Conservation (phyloP, 2,329 filamentous ascomycete species). For the Sarocladium brachiariae region DNA sequence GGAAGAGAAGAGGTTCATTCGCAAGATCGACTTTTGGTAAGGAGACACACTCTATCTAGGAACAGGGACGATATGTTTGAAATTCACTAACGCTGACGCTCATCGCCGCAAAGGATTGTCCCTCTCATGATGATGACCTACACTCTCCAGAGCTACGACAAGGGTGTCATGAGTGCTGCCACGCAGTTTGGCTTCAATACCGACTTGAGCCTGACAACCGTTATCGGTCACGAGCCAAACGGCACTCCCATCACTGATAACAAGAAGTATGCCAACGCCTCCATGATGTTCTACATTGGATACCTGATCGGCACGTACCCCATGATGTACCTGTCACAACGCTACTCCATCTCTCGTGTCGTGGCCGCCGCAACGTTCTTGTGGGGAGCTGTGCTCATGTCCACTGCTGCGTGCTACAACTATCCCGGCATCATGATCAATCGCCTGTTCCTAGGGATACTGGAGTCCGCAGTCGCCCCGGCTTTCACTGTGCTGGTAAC, state of each 20-base stretch:
- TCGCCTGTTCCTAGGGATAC: conserved; percentile 44
- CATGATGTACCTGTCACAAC: conserved; percentile 23
- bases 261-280: conserved; percentile 11
- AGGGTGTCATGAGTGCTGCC: conserved; percentile 11
- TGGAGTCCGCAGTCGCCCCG: conserved; percentile 49
- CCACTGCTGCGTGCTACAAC: conserved; percentile 29
- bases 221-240: conserved; percentile 11
- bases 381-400: conserved; percentile 30
- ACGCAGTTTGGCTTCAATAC: conserved; percentile 10
- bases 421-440: conserved; percentile 28
- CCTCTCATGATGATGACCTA: conserved; percentile 13
- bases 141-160: conserved; percentile 13
- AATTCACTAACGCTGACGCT: too few relatives aligned
- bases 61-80: too few relatives aligned
- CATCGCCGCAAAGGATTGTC: conserved; percentile 3
- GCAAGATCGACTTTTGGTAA: too few relatives aligned
- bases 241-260: conserved; percentile 10
- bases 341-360: conserved; percentile 22
- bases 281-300: conserved; percentile 41
- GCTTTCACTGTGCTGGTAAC: conserved; percentile 9
- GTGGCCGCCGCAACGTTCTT: conserved; percentile 16
- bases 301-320: conserved; percentile 32
- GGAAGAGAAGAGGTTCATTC: too few relatives aligned
- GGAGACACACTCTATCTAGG: too few relatives aligned
- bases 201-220: conserved; percentile 4